Evolutionary conservation across 352 stramenopile genomes (phyloP).

Genomic region (Peronospora destructor): DNA sequence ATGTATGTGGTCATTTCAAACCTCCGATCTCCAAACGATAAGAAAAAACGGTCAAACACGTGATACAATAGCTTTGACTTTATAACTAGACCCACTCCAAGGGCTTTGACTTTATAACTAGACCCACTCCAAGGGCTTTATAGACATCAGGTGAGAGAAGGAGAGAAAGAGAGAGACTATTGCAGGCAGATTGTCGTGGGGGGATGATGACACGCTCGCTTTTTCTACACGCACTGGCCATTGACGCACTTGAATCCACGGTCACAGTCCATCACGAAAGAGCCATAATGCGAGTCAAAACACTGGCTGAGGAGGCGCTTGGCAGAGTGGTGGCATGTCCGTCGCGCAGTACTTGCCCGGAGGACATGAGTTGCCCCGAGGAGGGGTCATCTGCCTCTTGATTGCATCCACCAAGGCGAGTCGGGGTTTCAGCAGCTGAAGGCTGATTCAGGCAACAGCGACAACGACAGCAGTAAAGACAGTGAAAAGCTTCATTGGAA

Average conservation of each 20-base stretch:
- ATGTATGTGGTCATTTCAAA: too few species aligned
- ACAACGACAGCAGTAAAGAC: conserved; percentile 17
- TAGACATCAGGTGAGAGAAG: background rate
- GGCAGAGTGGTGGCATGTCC: conserved; percentile 15
- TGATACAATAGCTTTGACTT: too few species aligned
- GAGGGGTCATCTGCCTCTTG: conserved; percentile 8
- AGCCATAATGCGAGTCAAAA: conserved; percentile 28
- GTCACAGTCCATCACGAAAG: conserved; percentile 18
- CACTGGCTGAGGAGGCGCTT: conserved; percentile 12
- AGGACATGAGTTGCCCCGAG: conserved; percentile 26
- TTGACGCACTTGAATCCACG: conserved; percentile 27
- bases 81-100: too few species aligned
- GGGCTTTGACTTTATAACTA: too few species aligned
- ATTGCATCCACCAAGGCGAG: conserved; percentile 27
- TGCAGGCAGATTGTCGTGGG: conserved; percentile 1
- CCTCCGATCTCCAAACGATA: too few species aligned
- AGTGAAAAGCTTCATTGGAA: conserved; percentile 30
- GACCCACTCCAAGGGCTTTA: too few species aligned
- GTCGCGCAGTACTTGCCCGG: conserved; percentile 24
- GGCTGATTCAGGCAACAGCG: conserved; percentile 19
- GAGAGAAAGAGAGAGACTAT: conserved; percentile 1
- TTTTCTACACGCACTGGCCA: conserved; percentile 24
- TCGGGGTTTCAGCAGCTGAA: conserved; percentile 8
- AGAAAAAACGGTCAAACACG: too few species aligned
- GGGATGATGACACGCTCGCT: too few species aligned